phyloP scores from a whole-genome alignment of 1,284 basidiomycete genomes.

The Irpex lacteus region DNA sequence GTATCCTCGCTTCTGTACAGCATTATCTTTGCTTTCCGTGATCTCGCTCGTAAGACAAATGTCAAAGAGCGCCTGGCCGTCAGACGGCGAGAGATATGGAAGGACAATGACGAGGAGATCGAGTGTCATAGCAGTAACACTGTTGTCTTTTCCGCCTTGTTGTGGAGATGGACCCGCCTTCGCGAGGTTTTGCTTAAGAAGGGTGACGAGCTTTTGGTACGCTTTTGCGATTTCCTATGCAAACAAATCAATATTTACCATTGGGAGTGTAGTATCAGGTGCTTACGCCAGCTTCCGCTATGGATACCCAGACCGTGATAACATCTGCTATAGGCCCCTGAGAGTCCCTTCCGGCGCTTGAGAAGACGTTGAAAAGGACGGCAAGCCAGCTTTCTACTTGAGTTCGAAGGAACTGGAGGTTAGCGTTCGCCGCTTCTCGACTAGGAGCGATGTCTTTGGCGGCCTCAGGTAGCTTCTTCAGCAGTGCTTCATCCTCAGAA shows the following conservation, averaged over 20 bases:
- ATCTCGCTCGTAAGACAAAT: slow-evolving; percentile 60
- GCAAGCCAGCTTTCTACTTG: slow-evolving; percentile 93
- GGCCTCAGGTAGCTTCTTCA: slow-evolving; percentile 30
- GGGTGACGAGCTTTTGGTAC: slow-evolving; percentile 74
- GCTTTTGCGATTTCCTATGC: slow-evolving; percentile 76
- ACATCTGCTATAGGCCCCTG: slow-evolving; percentile 88
- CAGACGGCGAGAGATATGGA: slow-evolving; percentile 66
- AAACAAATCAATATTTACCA: neutral
- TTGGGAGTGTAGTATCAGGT: slow-evolving; percentile 2
- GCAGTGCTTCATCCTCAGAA: slow-evolving; percentile 31
- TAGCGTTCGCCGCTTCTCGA: slow-evolving; percentile 58
- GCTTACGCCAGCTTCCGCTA: slow-evolving; percentile 70
- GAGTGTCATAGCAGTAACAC: slow-evolving; percentile 77
- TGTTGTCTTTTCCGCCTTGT: slow-evolving; percentile 40
- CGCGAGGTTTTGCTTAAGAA: slow-evolving; percentile 74
- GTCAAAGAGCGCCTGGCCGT: slow-evolving; percentile 64
- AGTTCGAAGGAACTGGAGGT: slow-evolving; percentile 71
- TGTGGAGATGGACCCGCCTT: slow-evolving; percentile 28
- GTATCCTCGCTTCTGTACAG: slow-evolving; percentile 95
- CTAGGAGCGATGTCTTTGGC: slow-evolving; percentile 40
- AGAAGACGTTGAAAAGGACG: slow-evolving; percentile 96
- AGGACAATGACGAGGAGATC: slow-evolving; percentile 89
- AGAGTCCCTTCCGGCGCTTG: slow-evolving; percentile 74
- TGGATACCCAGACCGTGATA: slow-evolving; percentile 82
- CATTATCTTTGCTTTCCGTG: slow-evolving; percentile 74